These are phyloP conservation scores for Scleroderma citrinum DNA, from an alignment of 768 basidiomycete genomes.

Conservation along the genomic window DNA sequence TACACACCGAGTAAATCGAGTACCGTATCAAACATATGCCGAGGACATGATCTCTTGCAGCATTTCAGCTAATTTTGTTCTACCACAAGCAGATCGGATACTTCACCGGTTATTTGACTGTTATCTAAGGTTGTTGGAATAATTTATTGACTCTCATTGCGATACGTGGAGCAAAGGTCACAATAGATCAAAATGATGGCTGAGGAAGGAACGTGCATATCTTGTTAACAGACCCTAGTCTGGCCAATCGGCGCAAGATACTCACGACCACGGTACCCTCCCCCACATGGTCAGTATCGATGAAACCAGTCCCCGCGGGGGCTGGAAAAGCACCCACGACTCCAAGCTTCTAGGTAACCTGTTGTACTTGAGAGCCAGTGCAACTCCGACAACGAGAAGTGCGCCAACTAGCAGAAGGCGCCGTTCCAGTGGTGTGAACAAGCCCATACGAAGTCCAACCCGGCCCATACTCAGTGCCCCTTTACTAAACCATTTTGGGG, in stretches of 20 bases:
- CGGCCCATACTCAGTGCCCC: slow-evolving; percentile 11
- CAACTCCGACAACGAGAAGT: slow-evolving; percentile 63
- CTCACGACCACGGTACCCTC: neutral
- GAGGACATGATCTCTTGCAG: too few relatives aligned
- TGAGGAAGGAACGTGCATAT: too few relatives aligned
- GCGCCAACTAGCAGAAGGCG: slow-evolving; percentile 52
- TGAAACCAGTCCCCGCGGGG: neutral
- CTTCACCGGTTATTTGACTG: too few relatives aligned
- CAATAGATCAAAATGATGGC: too few relatives aligned
- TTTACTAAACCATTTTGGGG: slow-evolving; percentile 5
- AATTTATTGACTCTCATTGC: too few relatives aligned
- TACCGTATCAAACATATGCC: too few relatives aligned
- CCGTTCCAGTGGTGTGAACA: slow-evolving; percentile 24
- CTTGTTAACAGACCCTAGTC: too few relatives aligned
- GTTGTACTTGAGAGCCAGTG: slow-evolving; percentile 41
- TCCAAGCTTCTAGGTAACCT: slow-evolving; percentile 2
- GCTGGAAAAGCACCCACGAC: neutral
- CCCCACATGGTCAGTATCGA: neutral
- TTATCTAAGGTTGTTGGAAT: too few relatives aligned
- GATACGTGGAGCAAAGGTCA: too few relatives aligned
- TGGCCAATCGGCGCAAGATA: neutral
- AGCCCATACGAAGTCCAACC: slow-evolving; percentile 16
- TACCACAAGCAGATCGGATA: too few relatives aligned
- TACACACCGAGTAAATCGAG: too few relatives aligned
- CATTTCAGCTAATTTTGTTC: too few relatives aligned